phyloP scores from a whole-genome alignment of 176 grass and related monocot species.

The Rhipidocladum racemiflorum region DNA sequence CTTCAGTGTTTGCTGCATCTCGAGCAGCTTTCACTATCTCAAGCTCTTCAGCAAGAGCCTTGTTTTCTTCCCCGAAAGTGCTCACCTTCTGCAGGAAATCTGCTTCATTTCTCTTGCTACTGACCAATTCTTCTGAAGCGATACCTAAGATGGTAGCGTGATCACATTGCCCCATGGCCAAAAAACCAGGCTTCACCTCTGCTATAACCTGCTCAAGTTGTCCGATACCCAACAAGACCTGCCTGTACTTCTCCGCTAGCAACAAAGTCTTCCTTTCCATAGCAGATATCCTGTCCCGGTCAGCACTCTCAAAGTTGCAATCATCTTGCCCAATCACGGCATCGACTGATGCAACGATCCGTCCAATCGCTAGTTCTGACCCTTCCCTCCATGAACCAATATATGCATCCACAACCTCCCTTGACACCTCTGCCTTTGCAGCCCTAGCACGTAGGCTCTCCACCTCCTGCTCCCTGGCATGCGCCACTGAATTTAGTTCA shows the following conservation, averaged over 20 bases:
- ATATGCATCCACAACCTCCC: slow-evolving; percentile 59
- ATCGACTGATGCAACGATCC: slow-evolving; percentile 57
- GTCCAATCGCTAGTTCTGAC: slow-evolving; percentile 47
- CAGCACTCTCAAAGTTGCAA: slow-evolving; percentile 35
- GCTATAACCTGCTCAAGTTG: slow-evolving; percentile 63
- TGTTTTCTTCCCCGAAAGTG: slow-evolving; percentile 58
- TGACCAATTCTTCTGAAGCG: slow-evolving; percentile 51
- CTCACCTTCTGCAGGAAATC: slow-evolving; percentile 50
- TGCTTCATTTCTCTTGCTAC: slow-evolving; percentile 73
- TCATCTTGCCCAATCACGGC: slow-evolving; percentile 47
- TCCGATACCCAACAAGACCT: slow-evolving; percentile 55
- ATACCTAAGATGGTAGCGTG: slow-evolving; percentile 42
- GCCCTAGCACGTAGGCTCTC: slow-evolving; percentile 52
- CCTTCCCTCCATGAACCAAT: slow-evolving; percentile 52
- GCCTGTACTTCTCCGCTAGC: slow-evolving; percentile 54
- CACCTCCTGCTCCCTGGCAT: slow-evolving; percentile 64
- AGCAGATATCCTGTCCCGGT: slow-evolving; percentile 38
- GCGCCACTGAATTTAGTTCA: slow-evolving; percentile 48
- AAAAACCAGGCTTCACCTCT: slow-evolving; percentile 61
- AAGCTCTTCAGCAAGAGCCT: slow-evolving; percentile 46
- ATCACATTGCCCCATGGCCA: slow-evolving; percentile 26
- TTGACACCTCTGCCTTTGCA: slow-evolving; percentile 47
- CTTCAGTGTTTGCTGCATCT: slow-evolving; percentile 55
- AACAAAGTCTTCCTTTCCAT: slow-evolving; percentile 60
- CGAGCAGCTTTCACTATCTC: slow-evolving; percentile 57